These are phyloP conservation scores for Boletus subparvulus DNA, from an alignment of 768 basidiomycete species.

Conservation along the genomic window DNA sequence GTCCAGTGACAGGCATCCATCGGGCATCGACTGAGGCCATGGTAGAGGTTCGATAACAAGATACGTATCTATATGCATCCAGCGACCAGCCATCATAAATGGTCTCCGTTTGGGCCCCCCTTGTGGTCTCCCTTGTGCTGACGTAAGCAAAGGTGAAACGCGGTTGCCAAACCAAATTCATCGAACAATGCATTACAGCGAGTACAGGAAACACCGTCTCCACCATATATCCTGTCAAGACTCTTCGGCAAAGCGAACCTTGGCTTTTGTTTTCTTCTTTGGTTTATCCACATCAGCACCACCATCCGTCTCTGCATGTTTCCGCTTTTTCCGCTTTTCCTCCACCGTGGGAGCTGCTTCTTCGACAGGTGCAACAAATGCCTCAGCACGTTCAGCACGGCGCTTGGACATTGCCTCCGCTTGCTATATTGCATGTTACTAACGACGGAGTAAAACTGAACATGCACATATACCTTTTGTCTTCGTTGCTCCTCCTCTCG, in stretches of 20 bases:
- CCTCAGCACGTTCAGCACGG: slow-evolving; percentile 80
- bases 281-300: slow-evolving; percentile 39
- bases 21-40: slow-evolving; percentile 46
- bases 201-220: slow-evolving; percentile 5
- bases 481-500: slow-evolving; percentile 68
- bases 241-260: slow-evolving; percentile 19
- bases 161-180: not conserved
- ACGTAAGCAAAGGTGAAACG: slow-evolving; percentile 23
- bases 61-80: slow-evolving; percentile 11
- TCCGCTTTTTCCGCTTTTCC: slow-evolving; percentile 65
- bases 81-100: slow-evolving; percentile 14
- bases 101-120: slow-evolving; percentile 8
- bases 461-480: slow-evolving; percentile 52
- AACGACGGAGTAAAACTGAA: not conserved
- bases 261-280: slow-evolving; percentile 38
- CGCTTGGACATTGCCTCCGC: slow-evolving; percentile 67
- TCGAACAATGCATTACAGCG: slow-evolving; percentile 1
- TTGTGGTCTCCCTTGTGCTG: slow-evolving; percentile 19
- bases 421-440: slow-evolving; percentile 55
- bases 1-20: slow-evolving; percentile 62
- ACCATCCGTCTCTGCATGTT: slow-evolving; percentile 42
- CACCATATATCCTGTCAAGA: slow-evolving; percentile 5
- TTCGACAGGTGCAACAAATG: slow-evolving; percentile 87
- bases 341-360: slow-evolving; percentile 68
- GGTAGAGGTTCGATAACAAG: slow-evolving; percentile 33